Percentiles rank a stretch among this genome's conserved stretches.
phyloP scores from a whole-genome alignment of 306 rosid species.

The Trifolium repens region DNA sequence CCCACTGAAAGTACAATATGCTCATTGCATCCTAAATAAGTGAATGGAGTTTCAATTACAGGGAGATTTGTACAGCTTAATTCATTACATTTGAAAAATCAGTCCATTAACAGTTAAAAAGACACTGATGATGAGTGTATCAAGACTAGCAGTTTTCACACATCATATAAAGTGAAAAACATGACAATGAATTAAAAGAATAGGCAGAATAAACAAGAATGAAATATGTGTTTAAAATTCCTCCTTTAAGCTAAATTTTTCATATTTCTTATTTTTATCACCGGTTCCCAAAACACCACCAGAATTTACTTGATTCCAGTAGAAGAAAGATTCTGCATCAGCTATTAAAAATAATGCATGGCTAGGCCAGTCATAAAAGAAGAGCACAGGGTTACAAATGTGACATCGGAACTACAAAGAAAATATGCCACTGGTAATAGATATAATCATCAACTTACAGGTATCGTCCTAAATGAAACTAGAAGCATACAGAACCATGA shows the following conservation, averaged over 20 bases:
- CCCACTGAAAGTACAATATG: conserved; percentile 1
- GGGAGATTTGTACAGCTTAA: conserved; percentile 18
- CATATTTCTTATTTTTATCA: not conserved
- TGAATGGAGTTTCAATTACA: conserved; percentile 3
- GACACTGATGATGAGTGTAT: not conserved
- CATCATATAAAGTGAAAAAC: conserved; percentile 21
- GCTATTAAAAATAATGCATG: not conserved
- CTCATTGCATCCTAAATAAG: not conserved
- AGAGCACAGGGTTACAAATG: not conserved
- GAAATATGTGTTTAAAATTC: conserved; percentile 8
- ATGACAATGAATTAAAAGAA: conserved; percentile 3
- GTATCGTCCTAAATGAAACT: not conserved
- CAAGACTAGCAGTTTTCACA: conserved; percentile 22
- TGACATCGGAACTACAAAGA: not conserved
- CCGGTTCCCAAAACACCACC: conserved; percentile 17
- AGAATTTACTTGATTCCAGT: not conserved
- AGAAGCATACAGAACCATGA: conserved; percentile 19
- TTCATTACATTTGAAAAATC: conserved; percentile 4
- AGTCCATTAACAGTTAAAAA: conserved; percentile 4
- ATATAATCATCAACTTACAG: conserved; percentile 10
- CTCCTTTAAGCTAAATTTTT: conserved; percentile 1
- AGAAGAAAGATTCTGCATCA: not conserved
- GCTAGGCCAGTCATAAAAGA: conserved; percentile 17
- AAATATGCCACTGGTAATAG: conserved; percentile 5
- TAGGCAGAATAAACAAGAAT: not conserved